A percentile compares a stretch with the other conserved stretches of the same genome.
phyloP scores from a whole-genome alignment of 2,329 filamentous ascomycete genomes.

The Rhinocladiella mackenziei region DNA sequence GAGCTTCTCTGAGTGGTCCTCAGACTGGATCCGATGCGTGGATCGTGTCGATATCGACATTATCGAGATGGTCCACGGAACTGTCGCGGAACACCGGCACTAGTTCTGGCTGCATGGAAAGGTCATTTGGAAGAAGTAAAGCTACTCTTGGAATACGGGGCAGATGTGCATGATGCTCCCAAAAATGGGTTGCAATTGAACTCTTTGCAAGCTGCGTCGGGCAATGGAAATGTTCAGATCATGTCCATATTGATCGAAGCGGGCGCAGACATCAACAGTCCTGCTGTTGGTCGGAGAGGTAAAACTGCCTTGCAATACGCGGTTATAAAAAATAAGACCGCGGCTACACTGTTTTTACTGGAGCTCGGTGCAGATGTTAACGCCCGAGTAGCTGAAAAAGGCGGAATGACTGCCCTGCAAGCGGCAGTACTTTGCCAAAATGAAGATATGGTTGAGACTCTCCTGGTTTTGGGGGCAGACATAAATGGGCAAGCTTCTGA shows the following conservation, averaged over 20 bases:
- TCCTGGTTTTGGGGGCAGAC: conserved; percentile 2
- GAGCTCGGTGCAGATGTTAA: conserved; percentile 25
- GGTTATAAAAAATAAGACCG: conserved; percentile 21
- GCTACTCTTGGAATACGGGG: conserved; percentile 1
- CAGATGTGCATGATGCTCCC: background rate
- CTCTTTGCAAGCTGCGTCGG: conserved; percentile 19
- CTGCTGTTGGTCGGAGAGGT: background rate
- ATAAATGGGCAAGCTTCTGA: background rate
- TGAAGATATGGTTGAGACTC: conserved; percentile 16
- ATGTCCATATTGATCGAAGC: conserved; percentile 20
- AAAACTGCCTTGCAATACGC: conserved; percentile 25
- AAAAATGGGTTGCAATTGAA: background rate
- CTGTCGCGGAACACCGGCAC: too few relatives aligned
- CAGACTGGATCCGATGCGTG: too few relatives aligned
- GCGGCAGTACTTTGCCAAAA: conserved; percentile 17
- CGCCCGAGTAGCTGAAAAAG: conserved; percentile 9
- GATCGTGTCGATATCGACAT: too few relatives aligned
- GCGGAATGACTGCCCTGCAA: conserved; percentile 15
- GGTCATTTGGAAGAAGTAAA: background rate
- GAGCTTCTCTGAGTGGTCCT: too few relatives aligned
- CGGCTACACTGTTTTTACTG: conserved; percentile 21
- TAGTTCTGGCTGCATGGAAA: background rate
- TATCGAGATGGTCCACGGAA: too few relatives aligned
- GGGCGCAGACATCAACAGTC: conserved; percentile 19
- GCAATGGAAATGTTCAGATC: conserved; percentile 13